phyloP scores from a whole-genome alignment of 164 flowering plant species.

The Macadamia integrifolia region DNA sequence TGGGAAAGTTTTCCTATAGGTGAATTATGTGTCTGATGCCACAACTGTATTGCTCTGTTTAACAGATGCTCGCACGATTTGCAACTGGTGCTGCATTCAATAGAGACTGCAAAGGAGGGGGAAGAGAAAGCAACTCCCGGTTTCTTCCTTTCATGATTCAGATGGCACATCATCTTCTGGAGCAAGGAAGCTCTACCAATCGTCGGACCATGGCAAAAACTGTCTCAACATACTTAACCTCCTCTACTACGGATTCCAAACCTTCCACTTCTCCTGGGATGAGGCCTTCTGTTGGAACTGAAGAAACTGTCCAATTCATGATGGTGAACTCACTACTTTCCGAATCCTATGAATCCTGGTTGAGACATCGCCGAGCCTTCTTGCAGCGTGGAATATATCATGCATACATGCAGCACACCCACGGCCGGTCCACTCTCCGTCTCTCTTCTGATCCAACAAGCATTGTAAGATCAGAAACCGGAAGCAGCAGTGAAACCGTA shows the following conservation, averaged over 20 bases:
- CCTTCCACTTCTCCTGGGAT: conserved; percentile 35
- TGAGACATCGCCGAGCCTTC: conserved; percentile 71
- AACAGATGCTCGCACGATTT: conserved; percentile 96
- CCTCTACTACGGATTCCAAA: conserved; percentile 46
- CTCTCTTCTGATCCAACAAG: conserved; percentile 32
- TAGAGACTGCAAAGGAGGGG: conserved; percentile 87
- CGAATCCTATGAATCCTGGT: conserved; percentile 88
- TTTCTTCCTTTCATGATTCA: conserved; percentile 95
- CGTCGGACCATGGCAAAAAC: conserved; percentile 54
- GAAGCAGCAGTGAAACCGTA: conserved; percentile 20
- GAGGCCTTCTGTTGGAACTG: conserved; percentile 49
- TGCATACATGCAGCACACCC: conserved; percentile 82
- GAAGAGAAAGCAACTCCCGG: conserved; percentile 88
- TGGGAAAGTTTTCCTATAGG: neutral
- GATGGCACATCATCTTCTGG: conserved; percentile 87
- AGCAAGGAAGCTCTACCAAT: conserved; percentile 69
- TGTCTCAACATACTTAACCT: conserved; percentile 50
- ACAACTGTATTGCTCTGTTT: conserved; percentile 2
- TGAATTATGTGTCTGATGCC: neutral
- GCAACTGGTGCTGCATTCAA: conserved; percentile 96
- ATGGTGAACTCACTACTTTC: conserved; percentile 92
- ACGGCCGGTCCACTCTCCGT: conserved; percentile 48
- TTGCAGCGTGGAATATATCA: conserved; percentile 89
- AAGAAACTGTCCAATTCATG: conserved; percentile 96
- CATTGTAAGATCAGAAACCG: conserved; percentile 23